Evolutionary conservation across 108 stramenopile species (phyloP).

Genomic region (Cyclotella kingstonii): DNA sequence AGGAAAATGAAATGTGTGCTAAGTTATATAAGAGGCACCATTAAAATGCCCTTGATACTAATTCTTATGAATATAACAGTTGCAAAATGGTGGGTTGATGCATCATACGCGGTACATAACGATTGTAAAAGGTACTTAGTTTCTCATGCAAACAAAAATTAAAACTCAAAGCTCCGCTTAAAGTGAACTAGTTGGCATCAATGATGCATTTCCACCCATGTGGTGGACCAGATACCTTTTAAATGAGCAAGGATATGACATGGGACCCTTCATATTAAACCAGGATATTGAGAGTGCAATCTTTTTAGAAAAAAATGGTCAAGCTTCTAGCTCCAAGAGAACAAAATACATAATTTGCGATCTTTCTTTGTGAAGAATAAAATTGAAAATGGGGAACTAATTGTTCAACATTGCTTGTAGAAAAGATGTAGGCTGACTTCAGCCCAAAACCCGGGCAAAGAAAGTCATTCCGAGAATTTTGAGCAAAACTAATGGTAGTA

Average conservation of each 20-base stretch:
- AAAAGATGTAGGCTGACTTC: no score
- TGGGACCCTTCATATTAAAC: background rate
- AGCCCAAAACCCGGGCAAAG: no score
- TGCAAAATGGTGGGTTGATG: background rate
- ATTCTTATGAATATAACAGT: background rate
- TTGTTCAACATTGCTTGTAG: no score
- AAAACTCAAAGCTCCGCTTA: no score
- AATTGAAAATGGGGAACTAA: background rate
- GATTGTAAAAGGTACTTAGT: slow-evolving; percentile 2
- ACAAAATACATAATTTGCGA: background rate
- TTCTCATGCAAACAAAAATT: slow-evolving; percentile 3
- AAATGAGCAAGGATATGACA: background rate
- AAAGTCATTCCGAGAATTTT: no score
- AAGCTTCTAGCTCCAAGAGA: background rate
- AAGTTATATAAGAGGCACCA: background rate
- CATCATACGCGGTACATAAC: background rate
- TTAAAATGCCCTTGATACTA: background rate
- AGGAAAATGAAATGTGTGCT: background rate
- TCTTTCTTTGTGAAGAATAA: background rate
- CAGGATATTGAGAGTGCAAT: no score
- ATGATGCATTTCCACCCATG: background rate
- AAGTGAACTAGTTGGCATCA: background rate
- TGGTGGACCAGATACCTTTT: background rate
- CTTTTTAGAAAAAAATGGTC: background rate
- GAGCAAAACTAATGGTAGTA: no score